Base-by-base conservation (phyloP, 768 basidiomycete species). In the Phylloporus rhodoxanthus region DNA sequence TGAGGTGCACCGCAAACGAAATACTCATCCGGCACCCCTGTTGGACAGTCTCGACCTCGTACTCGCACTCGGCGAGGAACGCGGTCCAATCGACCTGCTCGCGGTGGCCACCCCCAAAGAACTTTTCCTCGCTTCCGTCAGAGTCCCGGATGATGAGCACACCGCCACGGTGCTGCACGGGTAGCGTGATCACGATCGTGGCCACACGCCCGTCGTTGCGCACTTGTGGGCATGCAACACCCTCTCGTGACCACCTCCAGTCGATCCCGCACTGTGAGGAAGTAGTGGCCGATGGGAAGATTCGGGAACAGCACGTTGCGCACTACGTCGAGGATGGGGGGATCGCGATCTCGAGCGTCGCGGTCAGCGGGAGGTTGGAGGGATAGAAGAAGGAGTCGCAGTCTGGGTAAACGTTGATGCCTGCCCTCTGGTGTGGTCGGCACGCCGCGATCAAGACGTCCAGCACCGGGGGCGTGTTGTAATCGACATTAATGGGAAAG, bases 61-160 rank as follows among this genome's bases (percentile, higher is more conserved):
- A 80, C 17, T 87, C 81, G 67, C 85, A 87, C 54, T 88, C 86
- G 5, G 79, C 74, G 43, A 82, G 70, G 69, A 85, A 84, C 19
- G 85, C 87, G 0, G 81, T 75, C 88, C 88, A 91, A 52, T 91
- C 87, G 51, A 90, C 74, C 55, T 85, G 78, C 5, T 77, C 83
- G 28, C 71, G 69, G 58, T 82, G 81, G 32, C 84, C 81, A 0
- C 78, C 70, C 6, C 78, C 82, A 37, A 73, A 72, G 68, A 83
- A 89, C 51, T 69, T 78, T 61, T 91, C 87, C 47, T 78, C 75
- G 8, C 65, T 62, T 0, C 78, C 80, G 1, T 82, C 78, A 2
- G 69, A 55, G 58, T 81, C 76, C 17, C 76, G 78, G 33, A 90
- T 69, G 48, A 82, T 55, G 34, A 88, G 64, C 2, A 75, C 72